A percentile compares a stretch with the other conserved stretches of the same genome.
phyloP scores from a whole-genome alignment of 75 land plant genomes.

The Pinus tabuliformis region DNA sequence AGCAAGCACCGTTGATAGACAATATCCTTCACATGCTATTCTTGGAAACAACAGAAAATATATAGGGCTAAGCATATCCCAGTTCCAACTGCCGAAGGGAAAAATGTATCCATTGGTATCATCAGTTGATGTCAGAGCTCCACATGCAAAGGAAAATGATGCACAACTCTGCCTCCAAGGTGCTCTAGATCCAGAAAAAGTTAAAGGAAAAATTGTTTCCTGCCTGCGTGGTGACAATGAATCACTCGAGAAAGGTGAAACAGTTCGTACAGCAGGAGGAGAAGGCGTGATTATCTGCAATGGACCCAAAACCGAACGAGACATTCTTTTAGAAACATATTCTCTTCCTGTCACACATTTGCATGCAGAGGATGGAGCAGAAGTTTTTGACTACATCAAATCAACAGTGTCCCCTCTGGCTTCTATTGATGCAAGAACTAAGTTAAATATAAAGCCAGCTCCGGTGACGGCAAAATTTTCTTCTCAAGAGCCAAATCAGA shows the following conservation, averaged over 20 bases:
- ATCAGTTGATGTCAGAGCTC: constrained; percentile 1
- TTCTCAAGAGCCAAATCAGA: constrained; percentile 54
- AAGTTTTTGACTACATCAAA: constrained; percentile 32
- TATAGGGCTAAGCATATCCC: constrained; percentile 1
- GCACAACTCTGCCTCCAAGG: constrained; percentile 7
- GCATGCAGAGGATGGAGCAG: constrained; percentile 8
- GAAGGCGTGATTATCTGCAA: constrained; percentile 33
- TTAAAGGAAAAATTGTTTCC: constrained; percentile 28
- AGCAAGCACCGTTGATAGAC: constrained; percentile 86
- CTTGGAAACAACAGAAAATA: constrained; percentile 58
- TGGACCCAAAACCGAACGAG: constrained; percentile 1
- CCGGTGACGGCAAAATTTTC: constrained; percentile 68
- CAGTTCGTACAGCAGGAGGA: constrained; percentile 36
- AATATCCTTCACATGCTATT: constrained; percentile 73
- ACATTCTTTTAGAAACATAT: constrained; percentile 38
- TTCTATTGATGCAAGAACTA: constrained; percentile 27
- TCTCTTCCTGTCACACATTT: constrained; percentile 54
- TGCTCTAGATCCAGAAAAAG: constrained; percentile 22
- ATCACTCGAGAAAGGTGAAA: neutral
- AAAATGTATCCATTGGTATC: constrained; percentile 16
- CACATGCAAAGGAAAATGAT: neutral
- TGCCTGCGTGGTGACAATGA: constrained; percentile 20
- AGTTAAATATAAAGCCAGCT: constrained; percentile 33
- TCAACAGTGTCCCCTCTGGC: constrained; percentile 43
- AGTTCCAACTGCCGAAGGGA: neutral